These are phyloP conservation scores for Pseudomonodictys pantanalensis DNA, from an alignment of 495 filamentous ascomycete genomes.

Conservation along the genomic window DNA sequence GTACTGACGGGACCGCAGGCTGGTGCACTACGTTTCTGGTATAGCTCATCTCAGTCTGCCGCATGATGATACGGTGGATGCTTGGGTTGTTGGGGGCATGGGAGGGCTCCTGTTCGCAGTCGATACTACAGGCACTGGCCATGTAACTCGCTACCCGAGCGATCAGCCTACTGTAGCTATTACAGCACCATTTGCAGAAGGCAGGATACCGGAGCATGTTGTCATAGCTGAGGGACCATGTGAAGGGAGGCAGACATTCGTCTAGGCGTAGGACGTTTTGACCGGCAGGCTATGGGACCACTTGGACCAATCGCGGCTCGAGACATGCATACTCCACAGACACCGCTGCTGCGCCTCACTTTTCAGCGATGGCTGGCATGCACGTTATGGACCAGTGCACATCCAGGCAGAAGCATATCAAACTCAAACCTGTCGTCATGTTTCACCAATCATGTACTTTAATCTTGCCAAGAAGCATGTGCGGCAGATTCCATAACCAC, in stretches of 20 bases:
- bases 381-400: too few relatives aligned
- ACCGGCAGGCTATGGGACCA: too few relatives aligned
- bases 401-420: too few relatives aligned
- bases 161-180: slow-evolving; percentile 17
- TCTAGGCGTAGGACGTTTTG: too few relatives aligned
- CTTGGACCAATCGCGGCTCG: neutral
- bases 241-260: slow-evolving; percentile 16
- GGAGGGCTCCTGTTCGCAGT: slow-evolving; percentile 19
- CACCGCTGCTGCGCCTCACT: too few relatives aligned
- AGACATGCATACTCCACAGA: neutral
- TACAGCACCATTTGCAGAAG: slow-evolving; percentile 22
- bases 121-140: slow-evolving; percentile 21
- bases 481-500: too few relatives aligned
- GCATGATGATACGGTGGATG: neutral
- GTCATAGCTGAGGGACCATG: slow-evolving; percentile 13
- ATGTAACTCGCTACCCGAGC: slow-evolving; percentile 19
- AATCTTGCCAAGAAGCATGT: too few relatives aligned
- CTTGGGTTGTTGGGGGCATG: slow-evolving; percentile 15
- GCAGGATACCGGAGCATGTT: slow-evolving; percentile 15
- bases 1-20: neutral
- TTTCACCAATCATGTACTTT: too few relatives aligned
- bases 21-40: slow-evolving; percentile 25
- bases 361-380: too few relatives aligned
- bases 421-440: too few relatives aligned
- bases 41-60: slow-evolving; percentile 17